phyloP scores from a whole-genome alignment of 495 filamentous ascomycete species.

The Penicillium odoratum region DNA sequence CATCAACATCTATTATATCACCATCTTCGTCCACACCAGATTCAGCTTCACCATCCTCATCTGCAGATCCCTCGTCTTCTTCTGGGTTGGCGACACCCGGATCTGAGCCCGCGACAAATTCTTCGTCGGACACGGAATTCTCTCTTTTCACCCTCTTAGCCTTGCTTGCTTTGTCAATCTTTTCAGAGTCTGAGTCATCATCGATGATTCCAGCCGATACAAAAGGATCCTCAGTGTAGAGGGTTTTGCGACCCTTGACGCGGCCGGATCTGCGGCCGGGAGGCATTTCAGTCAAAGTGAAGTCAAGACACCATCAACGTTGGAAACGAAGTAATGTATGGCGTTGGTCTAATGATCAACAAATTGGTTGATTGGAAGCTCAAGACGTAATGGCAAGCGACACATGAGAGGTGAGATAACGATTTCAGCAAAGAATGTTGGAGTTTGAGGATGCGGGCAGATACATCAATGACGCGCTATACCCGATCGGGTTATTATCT shows the following conservation, averaged over 20 bases:
- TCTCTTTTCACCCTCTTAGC: slow-evolving; percentile 20
- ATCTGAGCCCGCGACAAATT: slow-evolving; percentile 30
- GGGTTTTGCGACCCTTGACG: slow-evolving; percentile 28
- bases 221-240: slow-evolving; percentile 41
- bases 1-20: slow-evolving; percentile 19
- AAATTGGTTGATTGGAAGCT: neutral
- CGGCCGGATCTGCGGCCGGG: slow-evolving; percentile 41
- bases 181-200: slow-evolving; percentile 30
- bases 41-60: slow-evolving; percentile 19
- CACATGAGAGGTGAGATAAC: neutral
- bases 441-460: neutral
- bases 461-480: slow-evolving; percentile 7
- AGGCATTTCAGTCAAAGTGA: slow-evolving; percentile 25
- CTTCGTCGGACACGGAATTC: slow-evolving; percentile 31
- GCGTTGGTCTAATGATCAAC: neutral
- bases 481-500: neutral
- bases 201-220: slow-evolving; percentile 33
- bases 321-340: neutral
- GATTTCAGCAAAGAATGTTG: slow-evolving; percentile 1
- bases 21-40: slow-evolving; percentile 17
- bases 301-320: neutral
- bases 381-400: neutral
- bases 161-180: slow-evolving; percentile 4
- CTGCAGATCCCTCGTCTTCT: slow-evolving; percentile 9
- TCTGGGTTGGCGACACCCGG: slow-evolving; percentile 25